Conservation (phyloP, 2,329 filamentous ascomycete species). For the Phialophora macrospora region DNA sequence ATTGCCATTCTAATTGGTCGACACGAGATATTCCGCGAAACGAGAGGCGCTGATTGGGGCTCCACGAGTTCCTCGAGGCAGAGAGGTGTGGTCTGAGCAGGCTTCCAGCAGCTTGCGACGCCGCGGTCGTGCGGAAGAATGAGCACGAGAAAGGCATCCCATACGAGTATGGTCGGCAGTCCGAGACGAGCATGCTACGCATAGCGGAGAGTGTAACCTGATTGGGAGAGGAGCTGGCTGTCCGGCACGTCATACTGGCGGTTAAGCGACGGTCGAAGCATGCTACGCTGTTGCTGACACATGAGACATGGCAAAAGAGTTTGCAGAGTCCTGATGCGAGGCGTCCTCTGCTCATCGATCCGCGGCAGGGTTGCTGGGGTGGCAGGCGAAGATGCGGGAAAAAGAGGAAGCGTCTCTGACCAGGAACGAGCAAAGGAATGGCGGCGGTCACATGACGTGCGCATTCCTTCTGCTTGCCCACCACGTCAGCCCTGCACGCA, state of each 20-base stretch:
- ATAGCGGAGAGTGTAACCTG: constrained; percentile 18
- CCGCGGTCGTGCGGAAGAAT: background rate
- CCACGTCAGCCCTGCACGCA: background rate
- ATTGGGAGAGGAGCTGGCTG: constrained; percentile 20
- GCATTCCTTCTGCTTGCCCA: background rate
- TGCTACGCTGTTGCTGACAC: background rate
- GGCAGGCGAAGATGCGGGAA: no score
- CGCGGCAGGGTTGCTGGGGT: background rate
- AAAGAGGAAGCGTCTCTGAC: background rate
- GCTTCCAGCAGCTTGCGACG: background rate
- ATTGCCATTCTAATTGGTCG: constrained; percentile 16
- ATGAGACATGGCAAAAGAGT: background rate
- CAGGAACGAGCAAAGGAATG: background rate
- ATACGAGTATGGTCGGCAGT: no score
- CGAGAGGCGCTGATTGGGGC: constrained; percentile 2
- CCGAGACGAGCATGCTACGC: constrained; percentile 3
- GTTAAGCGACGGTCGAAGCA: background rate
- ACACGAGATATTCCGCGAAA: background rate
- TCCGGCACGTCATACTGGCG: background rate
- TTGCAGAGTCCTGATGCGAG: background rate
- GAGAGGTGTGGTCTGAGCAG: background rate
- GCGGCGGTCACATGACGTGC: background rate
- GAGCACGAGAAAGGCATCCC: no score
- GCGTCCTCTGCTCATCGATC: background rate
- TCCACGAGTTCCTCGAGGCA: background rate